phyloP scores from a whole-genome alignment of 768 basidiomycete genomes.

The Lactifluus pinguis region DNA sequence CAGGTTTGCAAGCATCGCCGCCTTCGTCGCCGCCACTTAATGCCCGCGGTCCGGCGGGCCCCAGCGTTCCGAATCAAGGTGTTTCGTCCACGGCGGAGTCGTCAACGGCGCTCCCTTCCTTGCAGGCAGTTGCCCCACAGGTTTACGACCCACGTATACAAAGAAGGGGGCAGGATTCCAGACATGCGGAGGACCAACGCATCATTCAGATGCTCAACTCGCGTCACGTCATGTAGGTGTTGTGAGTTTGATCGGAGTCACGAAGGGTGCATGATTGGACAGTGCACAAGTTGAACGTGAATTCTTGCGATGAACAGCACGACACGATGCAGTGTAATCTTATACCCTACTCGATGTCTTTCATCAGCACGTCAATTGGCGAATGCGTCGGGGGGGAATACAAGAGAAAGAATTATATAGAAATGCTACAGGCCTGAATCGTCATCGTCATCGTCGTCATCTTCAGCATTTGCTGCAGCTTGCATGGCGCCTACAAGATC shows the following conservation, averaged over 20 bases:
- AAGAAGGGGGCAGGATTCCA: conserved; percentile 27
- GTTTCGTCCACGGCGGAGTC: conserved; percentile 14
- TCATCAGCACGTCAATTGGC: neutral
- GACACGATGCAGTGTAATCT: conserved; percentile 7
- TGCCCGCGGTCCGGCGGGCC: conserved; percentile 18
- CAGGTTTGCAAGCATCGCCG: conserved; percentile 20
- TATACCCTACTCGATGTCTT: conserved; percentile 14
- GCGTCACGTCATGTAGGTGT: conserved; percentile 25
- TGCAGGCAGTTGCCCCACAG: conserved; percentile 32
- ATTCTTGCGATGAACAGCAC: conserved; percentile 7
- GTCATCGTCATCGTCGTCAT: conserved; percentile 54
- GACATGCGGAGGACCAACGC: conserved; percentile 49
- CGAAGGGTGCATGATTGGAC: neutral
- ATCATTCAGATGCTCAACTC: conserved; percentile 53
- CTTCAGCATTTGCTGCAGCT: conserved; percentile 50
- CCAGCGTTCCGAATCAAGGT: conserved; percentile 13
- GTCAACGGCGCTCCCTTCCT: conserved; percentile 31
- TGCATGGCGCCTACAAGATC: conserved; percentile 80
- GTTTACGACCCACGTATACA: conserved; percentile 23
- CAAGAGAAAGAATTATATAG: neutral
- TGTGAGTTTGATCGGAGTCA: neutral
- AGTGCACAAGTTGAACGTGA: neutral
- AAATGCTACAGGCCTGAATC: conserved; percentile 29
- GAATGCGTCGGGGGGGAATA: neutral
- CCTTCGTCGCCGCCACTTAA: conserved; percentile 23